Evolutionary conservation across 2,329 filamentous ascomycete species (phyloP), one percentile per base, ranked within the genome.

Genomic region (Aspergillus quadrilineatus): DNA sequence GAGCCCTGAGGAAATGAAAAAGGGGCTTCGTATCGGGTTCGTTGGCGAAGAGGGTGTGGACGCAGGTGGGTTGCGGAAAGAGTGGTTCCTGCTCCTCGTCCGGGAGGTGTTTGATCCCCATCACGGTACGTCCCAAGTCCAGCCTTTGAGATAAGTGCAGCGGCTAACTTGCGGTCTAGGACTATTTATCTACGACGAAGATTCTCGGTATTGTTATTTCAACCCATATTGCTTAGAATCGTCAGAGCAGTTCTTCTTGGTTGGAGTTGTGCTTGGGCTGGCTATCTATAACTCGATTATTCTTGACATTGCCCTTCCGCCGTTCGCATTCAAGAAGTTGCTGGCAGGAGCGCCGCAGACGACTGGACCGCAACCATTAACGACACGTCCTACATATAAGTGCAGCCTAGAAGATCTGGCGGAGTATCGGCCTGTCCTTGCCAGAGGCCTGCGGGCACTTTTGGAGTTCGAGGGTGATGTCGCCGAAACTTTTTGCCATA

Each of bases 261-360:
- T 97, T 29, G 92, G 92, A 0, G 90, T 94, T 10, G 82, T 96
- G 6, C 82, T 97, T 53, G 92, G 92, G 0, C 79, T 97, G 57
- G 92, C 92, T 12, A 96, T 97, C 59, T 96, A 96, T 76, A 96
- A 97, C 73, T 95, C 90, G 2, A 96, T 90, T 0, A 96, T 96
- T 63, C 79, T 97, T 15, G 92, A 96, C 68, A 84, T 96, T 48
- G 89, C 90, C 1, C 81, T 97, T 17, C 92, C 92, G 1, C 89
- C 92, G 0, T 96, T 96, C 70, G 88, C 89, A 1, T 97, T 96
- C 69, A 87, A 90, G 62, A 96, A 96, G 71, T 81, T 97, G 17
- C 80, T 96, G 41, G 86, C 89, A 3, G 85, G 90, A 7, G 88
- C 88, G 1, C 89, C 90, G n/a, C 75, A 81, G 1, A 79, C 83